Conservation (phyloP, 129 eudicot species). For the Saussurea involucrata region DNA sequence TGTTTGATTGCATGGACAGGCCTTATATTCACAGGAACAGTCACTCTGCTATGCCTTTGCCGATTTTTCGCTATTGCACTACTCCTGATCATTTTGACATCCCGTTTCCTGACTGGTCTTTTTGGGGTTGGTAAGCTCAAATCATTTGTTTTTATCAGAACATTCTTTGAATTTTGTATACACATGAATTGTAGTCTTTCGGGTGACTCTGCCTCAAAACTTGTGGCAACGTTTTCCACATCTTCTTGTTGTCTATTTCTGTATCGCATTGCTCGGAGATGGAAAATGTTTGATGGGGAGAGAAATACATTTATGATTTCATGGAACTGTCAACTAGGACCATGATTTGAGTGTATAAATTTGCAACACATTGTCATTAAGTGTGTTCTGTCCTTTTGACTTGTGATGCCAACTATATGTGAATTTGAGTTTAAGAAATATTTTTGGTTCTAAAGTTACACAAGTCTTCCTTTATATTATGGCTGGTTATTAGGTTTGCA, state of each 20-base stretch:
- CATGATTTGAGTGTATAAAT: not conserved
- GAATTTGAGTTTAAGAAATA: slow-evolving; percentile 8
- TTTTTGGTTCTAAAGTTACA: not conserved
- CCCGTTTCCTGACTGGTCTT: slow-evolving; percentile 96
- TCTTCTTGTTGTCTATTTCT: not conserved
- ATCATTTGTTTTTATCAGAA: not conserved
- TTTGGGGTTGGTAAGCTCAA: slow-evolving; percentile 81
- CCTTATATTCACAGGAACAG: slow-evolving; percentile 39
- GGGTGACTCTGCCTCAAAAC: not conserved
- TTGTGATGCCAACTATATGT: not conserved
- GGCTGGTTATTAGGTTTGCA: not conserved
- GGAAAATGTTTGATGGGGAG: not conserved
- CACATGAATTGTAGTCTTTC: not conserved
- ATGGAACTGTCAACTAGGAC: not conserved
- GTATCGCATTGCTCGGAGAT: not conserved
- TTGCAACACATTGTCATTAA: not conserved
- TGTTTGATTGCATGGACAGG: slow-evolving; percentile 90
- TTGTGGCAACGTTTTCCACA: not conserved
- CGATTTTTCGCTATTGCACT: slow-evolving; percentile 75
- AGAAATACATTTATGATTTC: not conserved
- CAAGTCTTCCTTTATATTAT: not conserved
- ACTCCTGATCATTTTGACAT: slow-evolving; percentile 61
- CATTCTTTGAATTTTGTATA: slow-evolving; percentile 4
- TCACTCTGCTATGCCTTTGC: slow-evolving; percentile 59
- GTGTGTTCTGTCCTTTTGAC: not conserved